A percentile compares a stretch with the other conserved stretches of the same genome.
These are phyloP conservation scores for Penicillium sp. DNA, from an alignment of 2,329 filamentous ascomycete genomes.

Conservation along the genomic window DNA sequence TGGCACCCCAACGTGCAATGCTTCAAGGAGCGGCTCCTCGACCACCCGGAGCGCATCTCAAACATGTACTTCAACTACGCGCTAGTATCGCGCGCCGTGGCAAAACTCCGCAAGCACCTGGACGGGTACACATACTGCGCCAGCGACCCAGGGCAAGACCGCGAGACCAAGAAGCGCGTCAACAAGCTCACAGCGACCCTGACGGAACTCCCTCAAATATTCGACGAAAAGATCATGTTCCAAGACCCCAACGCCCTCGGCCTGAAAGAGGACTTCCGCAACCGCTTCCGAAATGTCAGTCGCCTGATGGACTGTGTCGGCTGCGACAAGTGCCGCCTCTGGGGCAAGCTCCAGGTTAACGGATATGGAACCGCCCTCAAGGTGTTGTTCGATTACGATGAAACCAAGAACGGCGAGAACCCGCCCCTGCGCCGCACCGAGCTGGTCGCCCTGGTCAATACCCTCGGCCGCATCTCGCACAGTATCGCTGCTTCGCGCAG, in stretches of 20 bases:
- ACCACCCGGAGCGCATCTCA: constrained; percentile 83
- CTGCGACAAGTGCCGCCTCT: constrained; percentile 96
- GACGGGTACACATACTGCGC: constrained; percentile 87
- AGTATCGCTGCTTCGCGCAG: constrained; percentile 71
- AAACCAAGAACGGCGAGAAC: constrained; percentile 59
- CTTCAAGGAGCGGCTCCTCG: constrained; percentile 82
- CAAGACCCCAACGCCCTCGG: constrained; percentile 63
- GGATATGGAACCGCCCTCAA: constrained; percentile 95
- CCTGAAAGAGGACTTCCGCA: constrained; percentile 94
- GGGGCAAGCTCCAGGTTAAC: constrained; percentile 94
- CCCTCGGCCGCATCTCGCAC: constrained; percentile 79
- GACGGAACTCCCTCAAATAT: constrained; percentile 68
- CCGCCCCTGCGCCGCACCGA: constrained; percentile 82
- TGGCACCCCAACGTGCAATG: constrained; percentile 90
- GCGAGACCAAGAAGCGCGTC: constrained; percentile 75
- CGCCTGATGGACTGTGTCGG: constrained; percentile 98
- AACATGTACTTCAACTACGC: constrained; percentile 99
- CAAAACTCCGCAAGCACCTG: constrained; percentile 82
- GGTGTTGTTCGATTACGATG: constrained; percentile 90
- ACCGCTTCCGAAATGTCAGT: constrained; percentile 94
- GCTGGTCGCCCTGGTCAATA: constrained; percentile 91
- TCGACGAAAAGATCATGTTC: constrained; percentile 96
- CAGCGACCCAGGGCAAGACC: constrained; percentile 76
- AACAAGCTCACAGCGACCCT: constrained; percentile 70
- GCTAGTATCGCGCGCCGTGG: constrained; percentile 83